Evolutionary conservation across 2,329 filamentous ascomycete genomes (phyloP), one percentile per base, ranked within the genome.

Genomic region (Apiospora kogelbergensis): DNA sequence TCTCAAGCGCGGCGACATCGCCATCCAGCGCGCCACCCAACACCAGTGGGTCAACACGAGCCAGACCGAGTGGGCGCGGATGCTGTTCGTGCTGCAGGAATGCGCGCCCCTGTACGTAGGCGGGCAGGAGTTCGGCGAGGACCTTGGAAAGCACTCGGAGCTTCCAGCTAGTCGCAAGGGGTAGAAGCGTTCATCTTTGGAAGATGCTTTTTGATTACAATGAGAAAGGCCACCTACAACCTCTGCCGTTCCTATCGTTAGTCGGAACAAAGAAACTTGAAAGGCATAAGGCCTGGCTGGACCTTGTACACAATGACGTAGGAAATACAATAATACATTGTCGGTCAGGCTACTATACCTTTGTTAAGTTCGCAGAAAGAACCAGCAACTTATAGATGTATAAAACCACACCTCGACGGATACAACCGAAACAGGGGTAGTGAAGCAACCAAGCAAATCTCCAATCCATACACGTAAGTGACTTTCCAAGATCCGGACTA

Each of bases 11-110:
- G 87, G 87, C 2, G 86, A 89, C 73, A 77, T 88, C n/a, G 83
- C 83, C 11, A 83, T 89, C 24, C 86, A 89, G 76, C 79, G 87
- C 48, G 85, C 82, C 1, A 88, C 86, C 3, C 85, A 84, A 78
- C 87, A 89, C 75, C 81, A 81, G 33, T 88, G 86, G 86, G 76
- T 79, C 65, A 88, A 88, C 69, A 75, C 78, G 20, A 84, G 81
- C 70, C 71, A 76, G 63, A 84, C 81, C 17, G 81, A 83, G 65
- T 86, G 84, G 85, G 79, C 83, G 20, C 76, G 85, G 17, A 81
- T 86, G 77, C 70, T 77, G 76, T 77, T 84, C 76, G 80, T 83
- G 13, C 73, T 84, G 63, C 80, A 83, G 73, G 81, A 82, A 65
- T 72, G 68, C 17, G 72, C 75, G 66, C 73, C 76, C 0, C 68